Base-by-base conservation (phyloP, 768 basidiomycete genomes). In the Rhizopogon vinicolor region DNA sequence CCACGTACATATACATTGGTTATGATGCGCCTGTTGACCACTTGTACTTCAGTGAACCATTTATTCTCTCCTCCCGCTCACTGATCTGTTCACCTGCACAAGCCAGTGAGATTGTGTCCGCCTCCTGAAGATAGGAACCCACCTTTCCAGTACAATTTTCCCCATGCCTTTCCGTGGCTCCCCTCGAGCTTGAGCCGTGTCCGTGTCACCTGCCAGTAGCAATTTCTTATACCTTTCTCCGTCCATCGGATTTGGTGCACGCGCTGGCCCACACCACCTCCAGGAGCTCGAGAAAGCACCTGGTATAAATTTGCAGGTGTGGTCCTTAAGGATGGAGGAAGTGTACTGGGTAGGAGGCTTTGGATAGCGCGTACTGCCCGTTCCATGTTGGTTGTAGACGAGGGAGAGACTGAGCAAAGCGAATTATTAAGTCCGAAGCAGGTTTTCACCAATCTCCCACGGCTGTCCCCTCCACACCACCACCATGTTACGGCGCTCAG, bases 101-200 rank as follows among this genome's bases (percentile, higher is more conserved):
- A 35, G 4, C 13, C 13, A 39, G 33, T 45, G 44, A 46, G 54
- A 45, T 40, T 25, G 5, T n/a, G 19, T 45, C 51, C 45, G 25
- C 13, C 25, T 41, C 41, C 44, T 22, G 55, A 35, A 51, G 40
- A 8, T 13, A 28, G 0, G 45, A 29, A 72, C 83, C 56, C 51
- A 91, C 91, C 89, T 74, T 78, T 83, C 89, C 91, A 93, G 53
- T 84, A 78, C 5, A 93, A 72, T 56, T 76, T 74, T 7, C 91
- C 91, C 92, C 92, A 93, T 16, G 82, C 91, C 68, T 86, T 91
- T 2, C 91, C 91, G 61, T 91, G 87, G 28, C 69, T 75, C 28
- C 90, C 90, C 60, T 85, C 84, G 42, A 75, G 74, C 69, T 92
- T 93, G 66, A 92, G 82, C 58, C 75, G 73, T 33, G 87, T 78